Base-by-base conservation (phyloP, 495 filamentous ascomycete genomes). In the Aspergillus wentii region DNA sequence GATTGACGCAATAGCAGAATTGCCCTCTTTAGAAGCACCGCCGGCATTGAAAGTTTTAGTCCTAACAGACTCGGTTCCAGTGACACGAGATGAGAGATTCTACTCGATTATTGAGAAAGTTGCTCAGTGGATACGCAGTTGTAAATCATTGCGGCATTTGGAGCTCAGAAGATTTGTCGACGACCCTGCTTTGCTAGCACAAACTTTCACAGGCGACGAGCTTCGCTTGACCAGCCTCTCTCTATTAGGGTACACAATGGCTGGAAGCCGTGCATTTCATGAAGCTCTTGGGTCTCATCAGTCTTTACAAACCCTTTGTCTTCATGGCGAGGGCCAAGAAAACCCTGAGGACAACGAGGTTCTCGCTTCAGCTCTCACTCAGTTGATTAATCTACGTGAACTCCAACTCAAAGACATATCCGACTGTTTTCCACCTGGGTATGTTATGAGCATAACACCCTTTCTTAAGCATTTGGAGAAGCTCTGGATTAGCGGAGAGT, bases 401-500 rank as follows among this genome's bases (percentile, higher is more conserved):
- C 59, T 83, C 8, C 63, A 72, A 13, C 57, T 83, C 9, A 53
- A 61, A 17, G 58, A 70, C 13, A 66, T 78, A 8, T 76, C 75
- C 3, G 75, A 79, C 17, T 64, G 68, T 32, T 72, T 83, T 30
- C 55, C 49, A 4, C 69, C 71, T 30, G 56, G 66, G 15, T 58
- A 80, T 30, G 64, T 86, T 27, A 57, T 62, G 15, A 39, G 51
- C 8, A 59, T 86, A 5, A 68, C 76, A 1, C 56, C 61, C 17
- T 61, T 54, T 10, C 57, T 83, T 19, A 58, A 62, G 0, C 46
- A 56, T 3, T 60, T 87, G 11, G 76, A 81, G 44, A 59, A 72
- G 4, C 64, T 85, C 23, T 71, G 63, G 47, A 63, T 71, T 17
- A 68, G 72, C 36, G 75, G 78, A 22, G 75, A 74, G 27, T 69